A percentile compares a stretch with the other conserved stretches of the same genome.
These are phyloP conservation scores for Arachis hypogaea DNA, from an alignment of 306 rosid genomes.

Conservation along the genomic window DNA sequence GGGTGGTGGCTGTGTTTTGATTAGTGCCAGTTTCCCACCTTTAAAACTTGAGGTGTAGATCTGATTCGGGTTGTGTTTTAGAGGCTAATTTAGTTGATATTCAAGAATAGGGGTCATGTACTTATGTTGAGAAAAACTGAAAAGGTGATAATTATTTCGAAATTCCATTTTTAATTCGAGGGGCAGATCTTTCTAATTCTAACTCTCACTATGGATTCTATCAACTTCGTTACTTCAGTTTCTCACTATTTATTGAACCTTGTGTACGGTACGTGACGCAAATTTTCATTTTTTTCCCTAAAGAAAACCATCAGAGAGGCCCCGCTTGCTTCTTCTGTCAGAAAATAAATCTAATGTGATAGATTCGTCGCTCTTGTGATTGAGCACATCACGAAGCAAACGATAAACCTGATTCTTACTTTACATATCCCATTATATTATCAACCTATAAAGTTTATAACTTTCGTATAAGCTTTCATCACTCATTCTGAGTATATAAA, in stretches of 20 bases:
- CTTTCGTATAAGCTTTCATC: no score
- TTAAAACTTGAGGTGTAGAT: slow-evolving; percentile 79
- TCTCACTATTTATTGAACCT: neutral
- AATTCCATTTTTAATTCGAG: slow-evolving; percentile 41
- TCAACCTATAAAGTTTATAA: no score
- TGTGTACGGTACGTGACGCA: neutral
- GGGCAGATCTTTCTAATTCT: slow-evolving; percentile 18
- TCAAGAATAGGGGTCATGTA: slow-evolving; percentile 61
- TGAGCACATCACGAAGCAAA: neutral
- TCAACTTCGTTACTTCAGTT: neutral
- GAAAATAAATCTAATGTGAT: slow-evolving; percentile 2
- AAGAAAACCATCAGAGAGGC: neutral
- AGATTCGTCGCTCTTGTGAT: slow-evolving; percentile 7
- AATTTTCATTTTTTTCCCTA: no score
- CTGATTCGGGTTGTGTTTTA: slow-evolving; percentile 70
- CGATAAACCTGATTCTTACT: neutral
- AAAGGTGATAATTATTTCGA: slow-evolving; percentile 54
- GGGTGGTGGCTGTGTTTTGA: slow-evolving; percentile 93
- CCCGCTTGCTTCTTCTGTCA: neutral
- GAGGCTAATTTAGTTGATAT: slow-evolving; percentile 67
- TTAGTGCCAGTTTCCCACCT: slow-evolving; percentile 87
- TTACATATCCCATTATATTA: no score
- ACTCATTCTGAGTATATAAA: no score
- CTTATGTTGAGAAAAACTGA: slow-evolving; percentile 56
- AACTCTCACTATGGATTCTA: neutral